Percentiles rank a stretch among this genome's conserved stretches.
phyloP scores from a whole-genome alignment of 768 basidiomycete species.

The Tricholoma sp. region DNA sequence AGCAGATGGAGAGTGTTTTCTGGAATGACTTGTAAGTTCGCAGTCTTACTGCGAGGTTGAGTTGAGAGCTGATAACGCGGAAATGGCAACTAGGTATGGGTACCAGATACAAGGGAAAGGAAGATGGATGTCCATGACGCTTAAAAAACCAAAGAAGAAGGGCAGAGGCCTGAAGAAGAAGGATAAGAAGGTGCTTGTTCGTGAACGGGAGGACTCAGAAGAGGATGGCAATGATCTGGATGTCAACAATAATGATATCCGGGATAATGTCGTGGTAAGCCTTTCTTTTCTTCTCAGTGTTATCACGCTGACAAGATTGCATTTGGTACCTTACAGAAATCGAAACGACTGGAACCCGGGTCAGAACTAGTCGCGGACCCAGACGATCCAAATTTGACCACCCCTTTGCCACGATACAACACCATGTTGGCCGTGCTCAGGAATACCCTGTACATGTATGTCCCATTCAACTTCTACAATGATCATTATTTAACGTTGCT shows the following conservation, averaged over 20 bases:
- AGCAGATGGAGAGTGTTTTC: slow-evolving; percentile 78
- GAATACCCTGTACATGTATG: slow-evolving; percentile 84
- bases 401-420: slow-evolving; percentile 76
- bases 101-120: slow-evolving; percentile 75
- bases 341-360: slow-evolving; percentile 20
- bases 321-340: not conserved
- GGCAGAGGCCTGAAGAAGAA: slow-evolving; percentile 37
- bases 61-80: not conserved
- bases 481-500: not conserved
- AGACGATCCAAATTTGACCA: slow-evolving; percentile 60
- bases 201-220: slow-evolving; percentile 9
- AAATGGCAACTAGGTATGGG: slow-evolving; percentile 50
- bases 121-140: slow-evolving; percentile 70
- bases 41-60: not conserved
- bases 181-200: slow-evolving; percentile 18
- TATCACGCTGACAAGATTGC: not conserved
- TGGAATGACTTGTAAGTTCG: slow-evolving; percentile 75
- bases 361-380: slow-evolving; percentile 37
- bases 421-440: slow-evolving; percentile 81
- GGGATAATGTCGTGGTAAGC: not conserved
- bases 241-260: slow-evolving; percentile 1
- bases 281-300: not conserved
- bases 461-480: slow-evolving; percentile 3
- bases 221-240: slow-evolving; percentile 15
- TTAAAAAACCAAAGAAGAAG: slow-evolving; percentile 66